Conservation (phyloP, 73 alveolate species). For the Chromera velia region DNA sequence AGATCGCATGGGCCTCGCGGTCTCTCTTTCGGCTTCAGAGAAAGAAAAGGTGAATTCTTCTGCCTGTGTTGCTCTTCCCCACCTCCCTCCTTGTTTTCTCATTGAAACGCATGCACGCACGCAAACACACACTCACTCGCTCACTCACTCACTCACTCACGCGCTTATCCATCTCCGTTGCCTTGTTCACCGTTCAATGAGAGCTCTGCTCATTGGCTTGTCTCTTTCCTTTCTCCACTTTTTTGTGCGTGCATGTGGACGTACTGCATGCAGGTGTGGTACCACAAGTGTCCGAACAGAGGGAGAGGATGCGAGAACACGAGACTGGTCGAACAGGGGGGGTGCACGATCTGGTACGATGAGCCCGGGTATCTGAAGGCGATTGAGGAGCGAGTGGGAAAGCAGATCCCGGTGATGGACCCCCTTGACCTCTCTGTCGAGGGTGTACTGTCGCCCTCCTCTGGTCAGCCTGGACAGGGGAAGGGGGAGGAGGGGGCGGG, state of each 20-base stretch:
- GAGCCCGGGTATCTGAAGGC: background rate
- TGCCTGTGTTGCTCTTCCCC: background rate
- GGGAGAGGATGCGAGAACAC: conserved; percentile 18
- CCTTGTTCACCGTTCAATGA: no score
- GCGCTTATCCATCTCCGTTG: no score
- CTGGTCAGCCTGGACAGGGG: background rate
- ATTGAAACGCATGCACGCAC: background rate
- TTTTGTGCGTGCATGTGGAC: no score
- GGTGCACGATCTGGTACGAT: background rate
- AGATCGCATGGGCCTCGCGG: conserved; percentile 1
- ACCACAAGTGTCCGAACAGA: conserved; percentile 49
- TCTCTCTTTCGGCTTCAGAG: conserved; percentile 24
- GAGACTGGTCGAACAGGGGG: background rate
- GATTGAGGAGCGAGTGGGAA: background rate
- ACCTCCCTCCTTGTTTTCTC: no score
- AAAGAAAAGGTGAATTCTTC: conserved; percentile 25
- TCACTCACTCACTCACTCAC: no score
- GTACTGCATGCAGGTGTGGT: no score
- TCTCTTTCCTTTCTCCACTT: background rate
- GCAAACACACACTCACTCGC: background rate
- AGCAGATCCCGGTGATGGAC: background rate
- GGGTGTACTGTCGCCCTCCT: background rate
- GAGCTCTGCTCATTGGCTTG: no score
- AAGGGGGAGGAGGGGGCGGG: background rate
- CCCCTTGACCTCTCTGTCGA: background rate